Percentiles rank a stretch among this genome's conserved stretches.
Conservation (phyloP, 768 basidiomycete genomes). For the Krasilnikovozyma curviuscula region DNA sequence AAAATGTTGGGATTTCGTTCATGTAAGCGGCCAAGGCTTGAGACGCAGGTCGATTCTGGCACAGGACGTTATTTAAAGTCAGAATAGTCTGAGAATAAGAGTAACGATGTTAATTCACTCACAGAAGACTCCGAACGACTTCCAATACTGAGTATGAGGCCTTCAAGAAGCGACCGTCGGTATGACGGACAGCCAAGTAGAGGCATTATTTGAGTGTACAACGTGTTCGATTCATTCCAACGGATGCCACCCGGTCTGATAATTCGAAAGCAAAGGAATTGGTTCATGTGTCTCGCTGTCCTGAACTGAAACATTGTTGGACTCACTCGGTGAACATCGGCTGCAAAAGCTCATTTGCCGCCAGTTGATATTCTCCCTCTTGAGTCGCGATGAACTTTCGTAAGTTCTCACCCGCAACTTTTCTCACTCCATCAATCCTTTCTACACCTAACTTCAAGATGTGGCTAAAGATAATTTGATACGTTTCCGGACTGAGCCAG, state of each 20-base stretch:
- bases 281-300: neutral
- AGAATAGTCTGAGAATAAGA: conserved; percentile 2
- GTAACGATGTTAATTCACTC: conserved; percentile 23
- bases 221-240: conserved; percentile 56
- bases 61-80: conserved; percentile 13
- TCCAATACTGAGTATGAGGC: conserved; percentile 58
- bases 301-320: too few relatives aligned
- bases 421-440: conserved; percentile 41
- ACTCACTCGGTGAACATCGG: conserved; percentile 1
- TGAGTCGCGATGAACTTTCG: neutral
- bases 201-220: conserved; percentile 53
- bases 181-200: conserved; percentile 46
- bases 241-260: conserved; percentile 4
- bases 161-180: conserved; percentile 42
- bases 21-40: conserved; percentile 43
- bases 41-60: conserved; percentile 49
- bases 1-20: conserved; percentile 32
- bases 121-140: conserved; percentile 75
- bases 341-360: neutral
- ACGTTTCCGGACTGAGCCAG: conserved; percentile 43
- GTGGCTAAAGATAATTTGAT: conserved; percentile 40
- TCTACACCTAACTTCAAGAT: conserved; percentile 79
- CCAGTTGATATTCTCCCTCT: neutral
- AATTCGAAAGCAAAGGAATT: neutral
- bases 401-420: conserved; percentile 7